phyloP scores from a whole-genome alignment of 2,329 filamentous ascomycete species.

The Fusarium circinatum region DNA sequence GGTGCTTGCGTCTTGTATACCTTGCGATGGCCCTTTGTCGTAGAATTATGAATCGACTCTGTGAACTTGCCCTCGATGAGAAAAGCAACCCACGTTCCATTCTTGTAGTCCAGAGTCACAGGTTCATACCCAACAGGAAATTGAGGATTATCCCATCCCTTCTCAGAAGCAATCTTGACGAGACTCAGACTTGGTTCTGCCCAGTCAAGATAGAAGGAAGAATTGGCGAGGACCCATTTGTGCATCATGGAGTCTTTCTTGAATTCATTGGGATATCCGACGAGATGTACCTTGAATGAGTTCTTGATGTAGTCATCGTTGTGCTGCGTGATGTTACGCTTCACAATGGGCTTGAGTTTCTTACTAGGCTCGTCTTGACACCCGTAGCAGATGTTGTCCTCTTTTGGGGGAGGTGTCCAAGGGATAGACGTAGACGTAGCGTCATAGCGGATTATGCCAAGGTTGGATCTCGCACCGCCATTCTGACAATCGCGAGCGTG shows the following conservation, averaged over 20 bases:
- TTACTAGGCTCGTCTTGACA: not conserved
- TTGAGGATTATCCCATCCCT: not conserved
- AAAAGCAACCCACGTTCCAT: not conserved
- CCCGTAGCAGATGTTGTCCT: not conserved
- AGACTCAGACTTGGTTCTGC: conserved; percentile 1
- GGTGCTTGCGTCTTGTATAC: conserved; percentile 4
- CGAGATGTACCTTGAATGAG: not conserved
- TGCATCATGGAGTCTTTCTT: not conserved
- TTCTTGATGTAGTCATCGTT: not conserved
- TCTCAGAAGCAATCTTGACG: not conserved
- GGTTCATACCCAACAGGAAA: not conserved
- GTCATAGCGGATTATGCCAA: not conserved
- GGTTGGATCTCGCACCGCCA: not conserved
- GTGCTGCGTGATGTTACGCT: not conserved
- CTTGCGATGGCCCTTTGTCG: not conserved
- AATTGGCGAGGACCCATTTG: not conserved
- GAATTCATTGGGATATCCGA: not conserved
- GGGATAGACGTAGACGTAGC: not conserved
- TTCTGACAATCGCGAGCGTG: not conserved
- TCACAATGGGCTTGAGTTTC: not conserved
- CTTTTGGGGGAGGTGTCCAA: not conserved
- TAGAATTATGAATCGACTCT: not conserved
- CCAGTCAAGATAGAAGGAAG: conserved; percentile 3
- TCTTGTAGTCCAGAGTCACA: not conserved
- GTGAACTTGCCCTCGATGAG: conserved; percentile 1